These are phyloP conservation scores for Trebouxia sp. DNA, from an alignment of 139 green algal species.

Conservation along the genomic window DNA sequence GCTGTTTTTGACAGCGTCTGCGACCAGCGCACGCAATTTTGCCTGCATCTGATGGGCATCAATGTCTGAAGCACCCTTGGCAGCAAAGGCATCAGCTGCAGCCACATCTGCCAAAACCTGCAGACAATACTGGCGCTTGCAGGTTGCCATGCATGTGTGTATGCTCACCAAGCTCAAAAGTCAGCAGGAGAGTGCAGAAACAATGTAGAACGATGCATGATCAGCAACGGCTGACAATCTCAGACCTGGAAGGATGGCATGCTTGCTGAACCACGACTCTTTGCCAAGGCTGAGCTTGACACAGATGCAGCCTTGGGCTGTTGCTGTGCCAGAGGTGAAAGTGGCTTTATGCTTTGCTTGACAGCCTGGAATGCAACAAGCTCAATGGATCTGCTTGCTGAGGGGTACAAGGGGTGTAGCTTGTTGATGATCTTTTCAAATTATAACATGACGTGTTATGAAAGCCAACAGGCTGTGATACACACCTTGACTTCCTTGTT, in stretches of 20 bases:
- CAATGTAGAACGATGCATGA: background rate
- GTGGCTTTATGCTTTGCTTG: background rate
- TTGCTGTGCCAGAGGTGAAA: background rate
- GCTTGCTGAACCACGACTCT: background rate
- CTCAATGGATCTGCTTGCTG: background rate
- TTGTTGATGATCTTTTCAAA: background rate
- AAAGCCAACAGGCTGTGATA: background rate
- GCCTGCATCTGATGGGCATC: slow-evolving; percentile 18
- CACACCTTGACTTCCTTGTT: slow-evolving; percentile 24
- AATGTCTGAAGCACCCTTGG: slow-evolving; percentile 10
- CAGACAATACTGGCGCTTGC: background rate
- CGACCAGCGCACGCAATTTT: slow-evolving; percentile 1
- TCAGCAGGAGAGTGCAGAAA: background rate
- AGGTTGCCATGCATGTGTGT: background rate
- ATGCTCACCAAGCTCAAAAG: background rate
- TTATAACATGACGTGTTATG: background rate
- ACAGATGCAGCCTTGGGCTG: background rate
- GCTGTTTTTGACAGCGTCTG: slow-evolving; percentile 3
- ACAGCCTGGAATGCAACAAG: background rate
- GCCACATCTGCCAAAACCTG: slow-evolving; percentile 26
- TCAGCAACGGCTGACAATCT: background rate
- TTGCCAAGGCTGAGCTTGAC: background rate
- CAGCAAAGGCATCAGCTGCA: slow-evolving; percentile 25
- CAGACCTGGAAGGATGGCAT: slow-evolving; percentile 29
- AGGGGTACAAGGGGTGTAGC: background rate